phyloP scores from a whole-genome alignment of 129 eudicot species.

The Pittosporum tobira region DNA sequence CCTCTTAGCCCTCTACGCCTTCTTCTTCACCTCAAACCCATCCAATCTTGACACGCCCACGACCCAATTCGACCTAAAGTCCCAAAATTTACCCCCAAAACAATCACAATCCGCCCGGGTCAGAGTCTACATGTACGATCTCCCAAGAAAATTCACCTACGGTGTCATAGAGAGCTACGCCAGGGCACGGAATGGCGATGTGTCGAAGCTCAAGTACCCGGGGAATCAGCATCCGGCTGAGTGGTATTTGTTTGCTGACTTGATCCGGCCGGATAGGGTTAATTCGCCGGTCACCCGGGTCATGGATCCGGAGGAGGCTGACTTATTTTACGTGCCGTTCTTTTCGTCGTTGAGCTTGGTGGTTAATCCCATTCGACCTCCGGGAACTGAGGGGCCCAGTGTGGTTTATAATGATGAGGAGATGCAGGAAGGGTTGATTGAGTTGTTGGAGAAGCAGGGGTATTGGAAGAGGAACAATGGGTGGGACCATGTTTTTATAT shows the following conservation, averaged over 20 bases:
- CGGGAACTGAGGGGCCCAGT: constrained; percentile 1
- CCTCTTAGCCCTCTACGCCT: constrained; percentile 36
- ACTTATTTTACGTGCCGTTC: constrained; percentile 79
- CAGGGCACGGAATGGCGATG: constrained; percentile 50
- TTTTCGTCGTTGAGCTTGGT: constrained; percentile 83
- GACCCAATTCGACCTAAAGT: constrained; percentile 7
- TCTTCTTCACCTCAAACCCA: constrained; percentile 24
- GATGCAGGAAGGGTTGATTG: constrained; percentile 67
- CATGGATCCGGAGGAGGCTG: constrained; percentile 62
- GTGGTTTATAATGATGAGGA: constrained; percentile 57
- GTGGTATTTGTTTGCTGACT: constrained; percentile 71
- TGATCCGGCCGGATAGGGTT: constrained; percentile 31
- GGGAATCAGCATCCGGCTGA: constrained; percentile 99
- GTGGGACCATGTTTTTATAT: constrained; percentile 89
- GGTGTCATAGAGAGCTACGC: constrained; percentile 87
- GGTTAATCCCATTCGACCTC: constrained; percentile 56
- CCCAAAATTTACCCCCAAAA: neutral
- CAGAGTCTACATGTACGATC: constrained; percentile 69
- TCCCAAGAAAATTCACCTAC: constrained; percentile 69
- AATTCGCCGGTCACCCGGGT: constrained; percentile 54
- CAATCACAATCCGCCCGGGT: constrained; percentile 11
- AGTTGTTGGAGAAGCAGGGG: constrained; percentile 74
- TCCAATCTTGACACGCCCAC: constrained; percentile 2
- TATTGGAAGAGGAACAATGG: constrained; percentile 95
- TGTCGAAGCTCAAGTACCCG: constrained; percentile 49